phyloP scores from a whole-genome alignment of 164 flowering plant genomes.

The Stephania cephalantha region DNA sequence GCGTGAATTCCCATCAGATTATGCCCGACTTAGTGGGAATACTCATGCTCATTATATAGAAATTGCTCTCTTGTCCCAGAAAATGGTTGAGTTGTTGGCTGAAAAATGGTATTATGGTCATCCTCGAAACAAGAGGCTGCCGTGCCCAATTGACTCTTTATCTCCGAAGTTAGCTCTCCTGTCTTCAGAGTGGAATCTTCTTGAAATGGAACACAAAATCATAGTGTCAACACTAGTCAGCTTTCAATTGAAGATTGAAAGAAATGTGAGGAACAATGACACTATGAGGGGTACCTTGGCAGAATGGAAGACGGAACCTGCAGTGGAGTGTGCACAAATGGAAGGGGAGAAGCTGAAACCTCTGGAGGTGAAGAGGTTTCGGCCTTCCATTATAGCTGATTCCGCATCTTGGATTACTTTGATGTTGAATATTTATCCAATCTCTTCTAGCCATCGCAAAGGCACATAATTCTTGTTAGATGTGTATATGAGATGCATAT shows the following conservation, averaged over 20 bases:
- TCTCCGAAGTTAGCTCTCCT: constrained; percentile 31
- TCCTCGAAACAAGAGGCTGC: constrained; percentile 19
- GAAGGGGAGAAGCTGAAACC: constrained; percentile 50
- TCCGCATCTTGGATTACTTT: constrained; percentile 59
- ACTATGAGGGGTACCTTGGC: constrained; percentile 24
- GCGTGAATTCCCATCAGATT: too few species aligned
- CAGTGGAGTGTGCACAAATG: constrained; percentile 37
- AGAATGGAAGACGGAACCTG: constrained; percentile 69
- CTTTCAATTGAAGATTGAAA: constrained; percentile 57
- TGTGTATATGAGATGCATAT: too few species aligned
- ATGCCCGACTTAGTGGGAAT: too few species aligned
- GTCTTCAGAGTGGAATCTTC: constrained; percentile 26
- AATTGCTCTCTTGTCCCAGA: constrained; percentile 26
- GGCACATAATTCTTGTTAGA: too few species aligned
- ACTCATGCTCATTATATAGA: too few species aligned
- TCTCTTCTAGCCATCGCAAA: too few species aligned
- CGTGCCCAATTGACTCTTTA: constrained; percentile 31
- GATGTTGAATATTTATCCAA: constrained; percentile 56
- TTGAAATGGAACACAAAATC: constrained; percentile 30
- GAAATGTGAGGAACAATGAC: constrained; percentile 28
- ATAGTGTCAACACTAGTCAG: constrained; percentile 37
- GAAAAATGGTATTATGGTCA: constrained; percentile 53
- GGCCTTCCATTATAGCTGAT: constrained; percentile 43
- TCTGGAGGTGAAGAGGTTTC: constrained; percentile 35
- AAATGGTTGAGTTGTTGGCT: constrained; percentile 43